Percentiles rank a stretch among this genome's conserved stretches.
Conservation (phyloP, 768 basidiomycete species). For the Daedaleopsis nitida region DNA sequence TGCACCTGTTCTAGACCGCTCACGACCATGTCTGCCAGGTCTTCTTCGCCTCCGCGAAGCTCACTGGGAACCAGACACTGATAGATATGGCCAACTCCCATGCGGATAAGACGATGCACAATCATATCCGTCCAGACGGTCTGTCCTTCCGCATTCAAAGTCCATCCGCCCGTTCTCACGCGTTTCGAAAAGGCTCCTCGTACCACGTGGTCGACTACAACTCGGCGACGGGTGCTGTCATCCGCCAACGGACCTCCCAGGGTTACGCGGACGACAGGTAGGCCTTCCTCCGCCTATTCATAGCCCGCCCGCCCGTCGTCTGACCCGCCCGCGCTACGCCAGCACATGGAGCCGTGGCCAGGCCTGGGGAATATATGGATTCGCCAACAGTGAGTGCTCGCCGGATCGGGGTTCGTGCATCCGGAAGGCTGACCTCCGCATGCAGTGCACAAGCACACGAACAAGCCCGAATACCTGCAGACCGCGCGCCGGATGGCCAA, state of each 20-base stretch:
- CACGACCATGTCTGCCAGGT: conserved; percentile 30
- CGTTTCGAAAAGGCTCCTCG: conserved; percentile 30
- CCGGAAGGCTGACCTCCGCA: not conserved
- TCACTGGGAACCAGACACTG: conserved; percentile 62
- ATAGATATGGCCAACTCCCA: conserved; percentile 63
- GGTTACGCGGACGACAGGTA: conserved; percentile 55
- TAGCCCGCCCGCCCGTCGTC: not conserved
- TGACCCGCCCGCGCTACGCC: not conserved
- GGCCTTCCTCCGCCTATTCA: not conserved
- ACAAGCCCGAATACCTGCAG: conserved; percentile 51
- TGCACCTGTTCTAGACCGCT: not conserved
- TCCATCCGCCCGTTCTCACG: not conserved
- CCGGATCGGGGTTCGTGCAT: not conserved
- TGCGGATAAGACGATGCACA: conserved; percentile 65
- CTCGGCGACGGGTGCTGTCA: conserved; percentile 61
- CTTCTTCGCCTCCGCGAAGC: conserved; percentile 55
- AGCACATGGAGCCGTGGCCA: conserved; percentile 80
- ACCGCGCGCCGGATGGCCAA: conserved; percentile 60
- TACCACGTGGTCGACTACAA: conserved; percentile 69
- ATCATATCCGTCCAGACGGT: conserved; percentile 70
- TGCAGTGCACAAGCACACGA: conserved; percentile 62
- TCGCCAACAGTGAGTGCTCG: conserved; percentile 58
- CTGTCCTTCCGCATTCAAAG: conserved; percentile 16
- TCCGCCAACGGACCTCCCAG: conserved; percentile 57
- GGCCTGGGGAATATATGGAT: conserved; percentile 72